A percentile compares a stretch with the other conserved stretches of the same genome.
Conservation (phyloP, 805 yeast species). For the Hagleromyces aurorensis region DNA sequence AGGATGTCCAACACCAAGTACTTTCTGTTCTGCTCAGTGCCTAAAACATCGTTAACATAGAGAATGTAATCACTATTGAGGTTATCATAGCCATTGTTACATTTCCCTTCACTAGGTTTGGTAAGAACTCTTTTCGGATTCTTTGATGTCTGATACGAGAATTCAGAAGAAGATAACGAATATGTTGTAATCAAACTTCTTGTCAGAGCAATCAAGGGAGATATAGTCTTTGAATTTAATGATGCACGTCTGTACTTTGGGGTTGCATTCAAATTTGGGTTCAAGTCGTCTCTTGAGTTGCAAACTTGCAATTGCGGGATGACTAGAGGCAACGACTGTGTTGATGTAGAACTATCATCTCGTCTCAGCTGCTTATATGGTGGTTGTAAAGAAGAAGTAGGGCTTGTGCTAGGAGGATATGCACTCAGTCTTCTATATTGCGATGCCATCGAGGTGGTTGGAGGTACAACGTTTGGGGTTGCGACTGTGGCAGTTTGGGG, state of each 20-base stretch:
- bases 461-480: slow-evolving; percentile 1
- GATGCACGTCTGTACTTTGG: slow-evolving; percentile 70
- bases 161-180: slow-evolving; percentile 75
- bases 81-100: slow-evolving; percentile 81
- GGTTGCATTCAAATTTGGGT: slow-evolving; percentile 51
- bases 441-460: slow-evolving; percentile 11
- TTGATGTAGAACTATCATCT: slow-evolving; percentile 15
- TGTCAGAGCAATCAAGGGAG: slow-evolving; percentile 78
- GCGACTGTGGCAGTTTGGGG: slow-evolving; percentile 1
- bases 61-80: slow-evolving; percentile 83
- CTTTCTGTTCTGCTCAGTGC: slow-evolving; percentile 59
- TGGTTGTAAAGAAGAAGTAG: slow-evolving; percentile 25
- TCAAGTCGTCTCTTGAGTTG: slow-evolving; percentile 40
- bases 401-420: slow-evolving; percentile 18
- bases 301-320: slow-evolving; percentile 45
- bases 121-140: slow-evolving; percentile 91
- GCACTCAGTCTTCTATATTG: slow-evolving; percentile 26
- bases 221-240: slow-evolving; percentile 51
- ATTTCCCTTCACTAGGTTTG: slow-evolving; percentile 78
- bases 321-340: slow-evolving; percentile 27
- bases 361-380: slow-evolving; percentile 28
- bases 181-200: slow-evolving; percentile 72
- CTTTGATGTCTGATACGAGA: slow-evolving; percentile 71
- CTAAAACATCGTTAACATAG: slow-evolving; percentile 89
- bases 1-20: slow-evolving; percentile 83